Conservation (phyloP, 1,139 yeast genomes). For the Yamadazyma spencermartinsiae region DNA sequence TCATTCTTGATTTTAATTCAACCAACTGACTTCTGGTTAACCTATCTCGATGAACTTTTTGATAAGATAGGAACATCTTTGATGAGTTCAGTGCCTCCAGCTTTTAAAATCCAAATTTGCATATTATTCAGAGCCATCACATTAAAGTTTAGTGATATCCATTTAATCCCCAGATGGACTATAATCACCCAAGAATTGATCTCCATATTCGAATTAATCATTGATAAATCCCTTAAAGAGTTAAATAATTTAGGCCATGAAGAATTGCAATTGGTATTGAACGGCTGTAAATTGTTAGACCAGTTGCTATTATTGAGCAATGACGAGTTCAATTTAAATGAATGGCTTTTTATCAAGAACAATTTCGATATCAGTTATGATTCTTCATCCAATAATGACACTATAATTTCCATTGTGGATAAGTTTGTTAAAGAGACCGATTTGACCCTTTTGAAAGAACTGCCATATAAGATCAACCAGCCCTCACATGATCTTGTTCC, state of each 20-base stretch:
- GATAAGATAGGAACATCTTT: constrained; percentile 49
- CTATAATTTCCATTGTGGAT: constrained; percentile 51
- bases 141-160: constrained; percentile 61
- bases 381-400: constrained; percentile 29
- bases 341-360: constrained; percentile 84
- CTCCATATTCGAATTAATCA: constrained; percentile 46
- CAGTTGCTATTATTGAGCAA: constrained; percentile 61
- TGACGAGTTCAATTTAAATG: constrained; percentile 79
- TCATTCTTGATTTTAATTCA: constrained; percentile 62
- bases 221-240: constrained; percentile 29
- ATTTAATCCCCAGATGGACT: constrained; percentile 72
- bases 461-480: constrained; percentile 29
- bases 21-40: constrained; percentile 57
- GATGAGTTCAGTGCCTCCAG: constrained; percentile 30
- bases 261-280: constrained; percentile 47
- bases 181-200: constrained; percentile 62
- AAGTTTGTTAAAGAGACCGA: constrained; percentile 46
- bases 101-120: constrained; percentile 48
- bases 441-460: constrained; percentile 33
- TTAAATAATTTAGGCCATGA: constrained; percentile 34
- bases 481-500: constrained; percentile 32
- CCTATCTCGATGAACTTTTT: constrained; percentile 50
- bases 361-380: constrained; percentile 45
- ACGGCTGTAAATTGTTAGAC: constrained; percentile 78
- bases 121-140: constrained; percentile 63